phyloP scores from a whole-genome alignment of 495 filamentous ascomycete species.

The Penicillium robsamsonii region DNA sequence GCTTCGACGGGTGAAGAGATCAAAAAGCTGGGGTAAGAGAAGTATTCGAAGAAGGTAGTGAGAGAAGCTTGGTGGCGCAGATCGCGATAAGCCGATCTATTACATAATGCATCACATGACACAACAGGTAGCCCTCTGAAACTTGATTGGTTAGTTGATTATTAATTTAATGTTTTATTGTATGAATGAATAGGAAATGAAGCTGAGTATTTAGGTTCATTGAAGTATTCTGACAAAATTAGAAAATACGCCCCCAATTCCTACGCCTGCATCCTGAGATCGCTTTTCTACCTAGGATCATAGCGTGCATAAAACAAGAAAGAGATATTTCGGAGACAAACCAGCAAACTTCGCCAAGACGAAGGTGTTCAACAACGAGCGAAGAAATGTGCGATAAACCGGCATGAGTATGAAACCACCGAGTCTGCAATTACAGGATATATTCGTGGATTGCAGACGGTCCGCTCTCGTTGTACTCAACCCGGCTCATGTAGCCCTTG shows the following conservation, averaged over 20 bases:
- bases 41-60: not conserved
- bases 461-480: slow-evolving; percentile 77
- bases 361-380: not conserved
- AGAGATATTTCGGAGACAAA: slow-evolving; percentile 3
- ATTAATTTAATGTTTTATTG: not conserved
- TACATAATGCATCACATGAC: not conserved
- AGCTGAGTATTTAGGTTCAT: not conserved
- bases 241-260: slow-evolving; percentile 26
- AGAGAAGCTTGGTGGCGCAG: not conserved
- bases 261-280: slow-evolving; percentile 22
- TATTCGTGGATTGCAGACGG: slow-evolving; percentile 66
- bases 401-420: slow-evolving; percentile 4
- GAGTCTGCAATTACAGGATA: slow-evolving; percentile 26
- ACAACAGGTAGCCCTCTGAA: not conserved
- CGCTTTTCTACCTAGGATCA: slow-evolving; percentile 28
- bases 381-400: slow-evolving; percentile 13
- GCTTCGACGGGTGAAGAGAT: not conserved
- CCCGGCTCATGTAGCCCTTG: slow-evolving; percentile 70
- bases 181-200: not conserved
- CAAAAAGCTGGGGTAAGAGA: not conserved
- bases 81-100: not conserved
- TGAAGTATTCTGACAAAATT: slow-evolving; percentile 4
- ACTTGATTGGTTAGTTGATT: not conserved
- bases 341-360: slow-evolving; percentile 14
- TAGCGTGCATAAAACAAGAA: slow-evolving; percentile 23